Evolutionary conservation across 2,329 filamentous ascomycete species (phyloP).

Genomic region (Aspergillus sp.): DNA sequence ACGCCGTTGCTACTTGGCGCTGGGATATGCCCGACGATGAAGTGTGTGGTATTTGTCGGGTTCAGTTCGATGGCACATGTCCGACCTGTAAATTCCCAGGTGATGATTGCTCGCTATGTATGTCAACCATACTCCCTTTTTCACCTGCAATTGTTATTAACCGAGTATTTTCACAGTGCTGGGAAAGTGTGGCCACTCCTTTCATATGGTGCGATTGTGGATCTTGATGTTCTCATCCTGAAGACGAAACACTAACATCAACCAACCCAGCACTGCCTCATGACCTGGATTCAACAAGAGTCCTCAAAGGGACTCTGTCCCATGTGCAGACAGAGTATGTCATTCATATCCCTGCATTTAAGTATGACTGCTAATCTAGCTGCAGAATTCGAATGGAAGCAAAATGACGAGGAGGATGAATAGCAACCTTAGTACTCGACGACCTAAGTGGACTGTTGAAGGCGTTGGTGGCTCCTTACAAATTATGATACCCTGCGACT

Average conservation of each 20-base stretch:
- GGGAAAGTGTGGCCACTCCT: conserved; percentile 95
- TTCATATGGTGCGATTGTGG: conserved; percentile 75
- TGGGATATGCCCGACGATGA: conserved; percentile 98
- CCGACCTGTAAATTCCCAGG: conserved; percentile 97
- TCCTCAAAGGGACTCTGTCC: conserved; percentile 91
- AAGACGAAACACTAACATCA: neutral
- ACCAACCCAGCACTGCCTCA: conserved; percentile 75
- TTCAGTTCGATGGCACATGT: conserved; percentile 96
- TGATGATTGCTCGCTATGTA: conserved; percentile 90
- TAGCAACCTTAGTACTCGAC: neutral
- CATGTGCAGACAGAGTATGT: conserved; percentile 91
- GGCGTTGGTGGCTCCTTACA: conserved; percentile 14
- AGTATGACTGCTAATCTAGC: conserved; percentile 14
- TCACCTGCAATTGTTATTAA: neutral
- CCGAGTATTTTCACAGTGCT: conserved; percentile 67
- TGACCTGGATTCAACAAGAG: conserved; percentile 87
- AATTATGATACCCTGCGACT: conserved; percentile 23
- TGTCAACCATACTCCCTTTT: conserved; percentile 38
- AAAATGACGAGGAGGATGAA: conserved; percentile 32
- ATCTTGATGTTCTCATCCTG: conserved; percentile 13
- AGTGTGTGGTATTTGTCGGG: conserved; percentile 97
- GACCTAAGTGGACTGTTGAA: neutral
- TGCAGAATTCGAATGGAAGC: conserved; percentile 57
- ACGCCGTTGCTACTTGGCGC: conserved; percentile 91
- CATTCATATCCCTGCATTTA: neutral